phyloP scores from a whole-genome alignment of 768 basidiomycete genomes.

The Boletus sp. region DNA sequence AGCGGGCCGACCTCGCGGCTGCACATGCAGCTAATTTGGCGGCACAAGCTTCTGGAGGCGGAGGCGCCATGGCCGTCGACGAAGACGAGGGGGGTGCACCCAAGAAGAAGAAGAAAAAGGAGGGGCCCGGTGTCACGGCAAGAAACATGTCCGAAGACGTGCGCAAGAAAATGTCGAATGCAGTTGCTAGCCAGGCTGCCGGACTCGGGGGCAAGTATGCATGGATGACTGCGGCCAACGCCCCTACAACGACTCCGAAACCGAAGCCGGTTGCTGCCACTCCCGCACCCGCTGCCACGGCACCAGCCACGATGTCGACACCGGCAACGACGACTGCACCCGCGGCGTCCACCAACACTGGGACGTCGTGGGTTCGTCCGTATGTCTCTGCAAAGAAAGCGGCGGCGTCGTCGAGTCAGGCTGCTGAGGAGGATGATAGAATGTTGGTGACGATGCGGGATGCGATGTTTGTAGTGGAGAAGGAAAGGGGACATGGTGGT shows the following conservation, averaged over 20 bases:
- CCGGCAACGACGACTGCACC: slow-evolving; percentile 35
- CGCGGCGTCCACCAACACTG: slow-evolving; percentile 25
- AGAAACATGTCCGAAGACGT: slow-evolving; percentile 91
- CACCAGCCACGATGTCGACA: slow-evolving; percentile 25
- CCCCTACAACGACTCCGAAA: slow-evolving; percentile 41
- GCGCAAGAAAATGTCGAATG: slow-evolving; percentile 88
- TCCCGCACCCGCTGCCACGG: slow-evolving; percentile 29
- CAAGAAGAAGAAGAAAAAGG: slow-evolving; percentile 81
- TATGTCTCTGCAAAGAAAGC: slow-evolving; percentile 58
- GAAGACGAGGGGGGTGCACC: slow-evolving; percentile 58
- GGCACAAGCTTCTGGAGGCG: slow-evolving; percentile 48
- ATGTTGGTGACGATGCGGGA: slow-evolving; percentile 69
- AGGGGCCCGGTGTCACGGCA: slow-evolving; percentile 80
- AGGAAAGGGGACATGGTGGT: slow-evolving; percentile 80
- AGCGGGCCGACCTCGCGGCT: slow-evolving; percentile 69
- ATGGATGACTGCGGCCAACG: slow-evolving; percentile 79
- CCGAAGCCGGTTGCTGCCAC: slow-evolving; percentile 33
- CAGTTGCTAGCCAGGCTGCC: slow-evolving; percentile 85
- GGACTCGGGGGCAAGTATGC: slow-evolving; percentile 80
- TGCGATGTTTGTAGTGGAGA: slow-evolving; percentile 83
- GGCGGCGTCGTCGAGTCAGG: slow-evolving; percentile 30
- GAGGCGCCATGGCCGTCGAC: slow-evolving; percentile 30
- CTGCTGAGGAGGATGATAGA: slow-evolving; percentile 56
- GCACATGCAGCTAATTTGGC: slow-evolving; percentile 65
- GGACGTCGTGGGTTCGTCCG: slow-evolving; percentile 56